These are phyloP conservation scores for Bifiguratus adelaidae DNA, from an alignment of 192 early-diverging fungal genomes.

Conservation along the genomic window DNA sequence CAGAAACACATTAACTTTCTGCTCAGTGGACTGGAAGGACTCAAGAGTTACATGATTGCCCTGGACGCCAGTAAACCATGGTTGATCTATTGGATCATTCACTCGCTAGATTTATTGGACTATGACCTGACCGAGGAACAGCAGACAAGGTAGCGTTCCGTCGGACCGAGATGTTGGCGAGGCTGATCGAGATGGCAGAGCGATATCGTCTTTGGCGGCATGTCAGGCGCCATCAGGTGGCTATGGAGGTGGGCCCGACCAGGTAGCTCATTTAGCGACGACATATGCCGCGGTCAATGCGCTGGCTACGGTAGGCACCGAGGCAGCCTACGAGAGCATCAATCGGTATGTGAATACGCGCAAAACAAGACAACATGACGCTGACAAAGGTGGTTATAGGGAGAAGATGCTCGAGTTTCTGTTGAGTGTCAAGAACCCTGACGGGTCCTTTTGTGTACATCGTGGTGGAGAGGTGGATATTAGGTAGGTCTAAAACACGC, in stretches of 20 bases:
- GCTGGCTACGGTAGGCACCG: constrained; percentile 67
- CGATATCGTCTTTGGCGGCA: constrained; percentile 44
- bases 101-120: constrained; percentile 71
- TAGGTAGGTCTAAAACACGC: constrained; percentile 24
- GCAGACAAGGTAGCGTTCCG: too few species aligned
- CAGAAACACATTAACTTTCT: constrained; percentile 49
- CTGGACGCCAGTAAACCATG: constrained; percentile 87
- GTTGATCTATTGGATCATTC: constrained; percentile 86
- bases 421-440: constrained; percentile 66
- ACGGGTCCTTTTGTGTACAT: constrained; percentile 89
- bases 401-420: constrained; percentile 62
- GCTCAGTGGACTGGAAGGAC: constrained; percentile 25
- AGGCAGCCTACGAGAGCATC: constrained; percentile 56
- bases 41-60: constrained; percentile 41
- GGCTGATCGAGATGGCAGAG: constrained; percentile 16
- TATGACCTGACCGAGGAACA: too few species aligned
- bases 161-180: too few species aligned
- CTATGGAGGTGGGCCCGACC: constrained; percentile 78
- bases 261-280: constrained; percentile 78
- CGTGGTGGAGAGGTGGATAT: constrained; percentile 90
- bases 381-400: too few species aligned
- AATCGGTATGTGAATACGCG: constrained; percentile 31
- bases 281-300: constrained; percentile 85
- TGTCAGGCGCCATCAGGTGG: constrained; percentile 71
- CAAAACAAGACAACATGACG: neutral